A percentile compares a stretch with the other conserved stretches of the same genome.
Evolutionary conservation across 768 basidiomycete genomes (phyloP).

Genomic region (Tubosaeta sp.): DNA sequence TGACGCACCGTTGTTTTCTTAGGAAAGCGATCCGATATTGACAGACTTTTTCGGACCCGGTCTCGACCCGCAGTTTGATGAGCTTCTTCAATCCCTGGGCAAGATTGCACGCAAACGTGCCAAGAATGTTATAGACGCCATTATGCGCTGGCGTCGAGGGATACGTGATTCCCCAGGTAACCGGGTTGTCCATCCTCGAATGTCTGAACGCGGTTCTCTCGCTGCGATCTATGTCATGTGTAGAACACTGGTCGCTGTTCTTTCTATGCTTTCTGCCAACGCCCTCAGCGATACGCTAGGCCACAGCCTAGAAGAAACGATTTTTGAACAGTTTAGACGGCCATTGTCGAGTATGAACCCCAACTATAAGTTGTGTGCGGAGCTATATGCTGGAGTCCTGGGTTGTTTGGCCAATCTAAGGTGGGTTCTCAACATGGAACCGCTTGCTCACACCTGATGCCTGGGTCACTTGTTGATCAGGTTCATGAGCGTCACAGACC

Average conservation of each 20-base stretch:
- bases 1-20: slow-evolving; percentile 3
- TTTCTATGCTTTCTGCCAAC: slow-evolving; percentile 70
- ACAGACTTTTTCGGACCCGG: slow-evolving; percentile 64
- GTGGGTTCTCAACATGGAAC: slow-evolving; percentile 38
- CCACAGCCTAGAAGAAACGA: slow-evolving; percentile 79
- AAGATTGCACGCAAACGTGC: slow-evolving; percentile 82
- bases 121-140: slow-evolving; percentile 79
- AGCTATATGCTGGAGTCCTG: slow-evolving; percentile 78
- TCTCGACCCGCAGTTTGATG: slow-evolving; percentile 77
- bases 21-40: slow-evolving; percentile 72
- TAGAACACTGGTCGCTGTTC: slow-evolving; percentile 73
- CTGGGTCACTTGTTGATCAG: slow-evolving; percentile 33
- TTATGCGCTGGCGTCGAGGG: slow-evolving; percentile 81
- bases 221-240: slow-evolving; percentile 90
- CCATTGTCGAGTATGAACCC: slow-evolving; percentile 61
- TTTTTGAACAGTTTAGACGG: slow-evolving; percentile 78
- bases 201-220: slow-evolving; percentile 67
- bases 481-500: slow-evolving; percentile 90
- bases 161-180: slow-evolving; percentile 58
- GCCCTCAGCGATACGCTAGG: slow-evolving; percentile 75
- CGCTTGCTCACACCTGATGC: background rate
- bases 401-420: slow-evolving; percentile 79
- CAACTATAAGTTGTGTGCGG: slow-evolving; percentile 78
- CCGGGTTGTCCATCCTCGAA: slow-evolving; percentile 28
- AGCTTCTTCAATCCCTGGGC: slow-evolving; percentile 77